phyloP scores from a whole-genome alignment of 2,329 filamentous ascomycete genomes.

The Chaetothyriales sp. region DNA sequence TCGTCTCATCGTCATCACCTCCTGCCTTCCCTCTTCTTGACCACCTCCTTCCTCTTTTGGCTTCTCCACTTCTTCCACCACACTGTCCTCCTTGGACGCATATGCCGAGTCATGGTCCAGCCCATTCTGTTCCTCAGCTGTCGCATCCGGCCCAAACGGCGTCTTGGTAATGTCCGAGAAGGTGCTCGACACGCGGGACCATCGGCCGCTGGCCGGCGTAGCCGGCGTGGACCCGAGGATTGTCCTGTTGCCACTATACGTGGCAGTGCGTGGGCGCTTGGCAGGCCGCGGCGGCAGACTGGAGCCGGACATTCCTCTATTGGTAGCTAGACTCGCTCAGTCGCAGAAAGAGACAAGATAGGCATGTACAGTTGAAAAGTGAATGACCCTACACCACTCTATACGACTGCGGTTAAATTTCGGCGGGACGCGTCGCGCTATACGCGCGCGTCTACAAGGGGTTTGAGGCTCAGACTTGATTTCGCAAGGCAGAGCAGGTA shows the following conservation, averaged over 20 bases:
- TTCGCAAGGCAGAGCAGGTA: too few species aligned
- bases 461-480: neutral
- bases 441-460: neutral
- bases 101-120: neutral
- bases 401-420: slow-evolving; percentile 11
- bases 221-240: slow-evolving; percentile 2
- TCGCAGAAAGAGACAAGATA: neutral
- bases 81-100: neutral
- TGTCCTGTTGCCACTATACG: slow-evolving; percentile 11
- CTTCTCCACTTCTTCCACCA: neutral
- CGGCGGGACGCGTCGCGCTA: neutral
- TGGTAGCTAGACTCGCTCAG: neutral
- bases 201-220: neutral
- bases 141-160: neutral
- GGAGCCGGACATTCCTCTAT: slow-evolving; percentile 6
- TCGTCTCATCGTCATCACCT: neutral
- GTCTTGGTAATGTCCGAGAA: neutral
- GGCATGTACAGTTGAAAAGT: neutral
- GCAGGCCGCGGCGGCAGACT: slow-evolving; percentile 11
- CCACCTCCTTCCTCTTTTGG: neutral
- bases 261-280: slow-evolving; percentile 15
- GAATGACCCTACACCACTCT: slow-evolving; percentile 3
- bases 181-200: neutral
- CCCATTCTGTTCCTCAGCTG: neutral
- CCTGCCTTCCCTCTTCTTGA: neutral